Evolutionary conservation across 495 filamentous ascomycete genomes (phyloP).

Genomic region (Xylaria sp.): DNA sequence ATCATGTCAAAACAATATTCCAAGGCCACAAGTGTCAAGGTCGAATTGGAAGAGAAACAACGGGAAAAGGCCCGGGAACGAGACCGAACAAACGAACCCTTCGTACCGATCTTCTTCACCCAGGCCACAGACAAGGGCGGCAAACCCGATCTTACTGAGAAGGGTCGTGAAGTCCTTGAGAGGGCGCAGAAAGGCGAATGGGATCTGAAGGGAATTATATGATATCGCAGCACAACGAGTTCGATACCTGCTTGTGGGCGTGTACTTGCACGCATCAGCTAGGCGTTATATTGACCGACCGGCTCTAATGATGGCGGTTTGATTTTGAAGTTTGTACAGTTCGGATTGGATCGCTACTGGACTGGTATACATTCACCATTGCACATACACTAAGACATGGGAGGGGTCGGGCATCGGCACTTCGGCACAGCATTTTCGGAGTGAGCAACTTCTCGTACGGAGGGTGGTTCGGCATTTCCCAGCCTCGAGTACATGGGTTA

Average conservation of each 20-base stretch:
- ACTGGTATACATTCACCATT: conserved; percentile 24
- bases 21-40: conserved; percentile 84
- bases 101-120: conserved; percentile 91
- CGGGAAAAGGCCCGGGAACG: conserved; percentile 82
- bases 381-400: conserved; percentile 22
- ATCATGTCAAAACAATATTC: conserved; percentile 83
- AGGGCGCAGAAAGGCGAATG: conserved; percentile 70
- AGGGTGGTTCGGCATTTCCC: conserved; percentile 5
- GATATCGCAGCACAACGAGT: background rate
- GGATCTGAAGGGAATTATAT: conserved; percentile 52
- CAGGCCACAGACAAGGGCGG: conserved; percentile 74
- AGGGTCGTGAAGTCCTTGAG: conserved; percentile 73
- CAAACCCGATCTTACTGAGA: conserved; percentile 78
- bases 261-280: background rate
- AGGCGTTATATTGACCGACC: conserved; percentile 13
- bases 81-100: conserved; percentile 67
- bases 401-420: conserved; percentile 19
- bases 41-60: conserved; percentile 91
- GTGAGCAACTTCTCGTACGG: background rate
- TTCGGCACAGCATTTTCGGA: conserved; percentile 23
- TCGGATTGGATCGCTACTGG: conserved; percentile 21
- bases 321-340: conserved; percentile 22
- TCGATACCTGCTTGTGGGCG: background rate
- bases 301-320: conserved; percentile 4
- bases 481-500: background rate